Conservation (phyloP, 2,329 filamentous ascomycete species). For the Pseudocercospora macadamiae region DNA sequence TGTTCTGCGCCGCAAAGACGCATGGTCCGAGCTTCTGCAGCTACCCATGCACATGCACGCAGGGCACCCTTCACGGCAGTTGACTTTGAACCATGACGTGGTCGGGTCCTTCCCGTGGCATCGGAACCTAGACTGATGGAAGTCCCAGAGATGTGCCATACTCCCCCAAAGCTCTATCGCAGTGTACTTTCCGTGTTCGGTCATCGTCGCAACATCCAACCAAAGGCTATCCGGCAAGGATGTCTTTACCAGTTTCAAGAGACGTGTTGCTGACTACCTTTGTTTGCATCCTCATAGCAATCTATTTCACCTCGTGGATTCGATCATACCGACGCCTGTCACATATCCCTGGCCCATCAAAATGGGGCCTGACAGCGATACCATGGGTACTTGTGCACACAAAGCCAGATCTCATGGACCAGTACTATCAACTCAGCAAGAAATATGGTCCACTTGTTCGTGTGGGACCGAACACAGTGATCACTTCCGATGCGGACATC, state of each 20-base stretch:
- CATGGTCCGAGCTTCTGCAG: not conserved
- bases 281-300: not conserved
- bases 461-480: conserved; percentile 11
- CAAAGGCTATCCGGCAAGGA: no score
- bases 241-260: not conserved
- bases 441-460: conserved; percentile 13
- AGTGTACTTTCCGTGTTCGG: no score
- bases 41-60: not conserved
- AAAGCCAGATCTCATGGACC: not conserved
- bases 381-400: conserved; percentile 7
- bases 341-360: conserved; percentile 14
- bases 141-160: no score
- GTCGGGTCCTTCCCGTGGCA: no score
- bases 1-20: not conserved
- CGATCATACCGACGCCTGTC: conserved; percentile 6
- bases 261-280: not conserved
- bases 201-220: no score
- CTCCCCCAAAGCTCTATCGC: no score
- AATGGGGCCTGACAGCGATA: conserved; percentile 4
- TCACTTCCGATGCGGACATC: conserved; percentile 7
- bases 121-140: no score
- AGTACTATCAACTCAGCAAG: conserved; percentile 9
- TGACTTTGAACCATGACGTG: no score
- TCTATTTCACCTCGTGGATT: not conserved
- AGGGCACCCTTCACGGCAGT: not conserved